phyloP scores from a whole-genome alignment of 108 stramenopile species.

The Fistulifera solaris region DNA sequence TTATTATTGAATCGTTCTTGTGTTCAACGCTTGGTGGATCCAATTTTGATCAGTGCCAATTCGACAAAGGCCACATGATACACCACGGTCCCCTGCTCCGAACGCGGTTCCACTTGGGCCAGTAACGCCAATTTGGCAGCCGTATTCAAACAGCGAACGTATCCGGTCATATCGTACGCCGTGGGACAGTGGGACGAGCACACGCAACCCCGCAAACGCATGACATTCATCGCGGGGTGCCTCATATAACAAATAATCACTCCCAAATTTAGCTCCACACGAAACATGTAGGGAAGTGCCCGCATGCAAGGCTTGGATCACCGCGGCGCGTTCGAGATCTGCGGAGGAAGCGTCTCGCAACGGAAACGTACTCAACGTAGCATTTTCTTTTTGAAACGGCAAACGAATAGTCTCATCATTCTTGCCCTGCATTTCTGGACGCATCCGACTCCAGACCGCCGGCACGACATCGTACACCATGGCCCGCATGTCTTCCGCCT shows the following conservation, averaged over 20 bases:
- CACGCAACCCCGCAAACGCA: conserved; percentile 82
- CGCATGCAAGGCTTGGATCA: conserved; percentile 44
- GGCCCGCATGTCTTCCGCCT: conserved; percentile 54
- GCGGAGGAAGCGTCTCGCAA: conserved; percentile 13
- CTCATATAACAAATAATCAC: conserved; percentile 78
- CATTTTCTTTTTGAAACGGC: not conserved
- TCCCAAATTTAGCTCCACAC: conserved; percentile 82
- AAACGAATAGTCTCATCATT: not conserved
- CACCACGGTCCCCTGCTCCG: not conserved
- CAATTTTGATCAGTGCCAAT: conserved; percentile 5
- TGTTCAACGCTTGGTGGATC: not conserved
- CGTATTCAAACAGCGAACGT: conserved; percentile 71
- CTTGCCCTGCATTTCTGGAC: conserved; percentile 15
- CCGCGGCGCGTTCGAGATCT: conserved; percentile 20
- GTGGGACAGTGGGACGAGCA: conserved; percentile 32
- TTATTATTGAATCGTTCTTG: no score
- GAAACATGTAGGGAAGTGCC: conserved; percentile 45
- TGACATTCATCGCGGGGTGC: conserved; percentile 65
- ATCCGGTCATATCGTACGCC: conserved; percentile 67
- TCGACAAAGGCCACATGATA: conserved; percentile 7
- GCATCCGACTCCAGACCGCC: conserved; percentile 57
- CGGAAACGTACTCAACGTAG: conserved; percentile 1
- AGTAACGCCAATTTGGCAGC: conserved; percentile 76
- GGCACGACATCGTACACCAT: conserved; percentile 70
- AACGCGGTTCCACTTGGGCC: conserved; percentile 34